Percentiles rank a stretch among this genome's conserved stretches.
phyloP scores from a whole-genome alignment of 805 yeast genomes.

The Candida ulmi region DNA sequence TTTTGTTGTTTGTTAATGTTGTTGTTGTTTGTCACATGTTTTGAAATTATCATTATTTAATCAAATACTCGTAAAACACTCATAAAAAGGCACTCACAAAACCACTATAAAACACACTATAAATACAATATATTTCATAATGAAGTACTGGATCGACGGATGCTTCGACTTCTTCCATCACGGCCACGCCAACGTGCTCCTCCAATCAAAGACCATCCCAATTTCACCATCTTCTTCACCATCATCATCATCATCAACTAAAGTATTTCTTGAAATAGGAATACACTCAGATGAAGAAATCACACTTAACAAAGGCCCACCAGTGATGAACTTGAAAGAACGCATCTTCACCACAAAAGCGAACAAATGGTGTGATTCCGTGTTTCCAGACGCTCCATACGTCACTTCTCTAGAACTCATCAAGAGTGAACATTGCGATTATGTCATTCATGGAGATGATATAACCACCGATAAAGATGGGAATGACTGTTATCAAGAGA shows the following conservation, averaged over 20 bases:
- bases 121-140: neutral
- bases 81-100: too few species aligned
- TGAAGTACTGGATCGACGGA: conserved; percentile 87
- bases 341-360: conserved; percentile 81
- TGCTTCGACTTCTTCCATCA: conserved; percentile 98
- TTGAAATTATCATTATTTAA: too few species aligned
- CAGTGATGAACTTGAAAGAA: conserved; percentile 82
- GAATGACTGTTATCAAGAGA: conserved; percentile 80
- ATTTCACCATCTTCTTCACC: conserved; percentile 9
- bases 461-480: conserved; percentile 96
- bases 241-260: too few species aligned
- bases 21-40: too few species aligned
- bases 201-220: conserved; percentile 75
- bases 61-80: too few species aligned
- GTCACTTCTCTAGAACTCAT: conserved; percentile 76
- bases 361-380: conserved; percentile 80
- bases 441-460: conserved; percentile 98
- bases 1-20: too few species aligned
- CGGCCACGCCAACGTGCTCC: conserved; percentile 96
- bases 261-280: conserved; percentile 83
- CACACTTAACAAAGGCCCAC: conserved; percentile 79
- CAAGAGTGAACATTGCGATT: conserved; percentile 72
- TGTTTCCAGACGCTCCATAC: conserved; percentile 81
- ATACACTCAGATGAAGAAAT: conserved; percentile 92
- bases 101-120: too few species aligned